Conservation (phyloP, 768 basidiomycete genomes). For the Collybia mongolica region DNA sequence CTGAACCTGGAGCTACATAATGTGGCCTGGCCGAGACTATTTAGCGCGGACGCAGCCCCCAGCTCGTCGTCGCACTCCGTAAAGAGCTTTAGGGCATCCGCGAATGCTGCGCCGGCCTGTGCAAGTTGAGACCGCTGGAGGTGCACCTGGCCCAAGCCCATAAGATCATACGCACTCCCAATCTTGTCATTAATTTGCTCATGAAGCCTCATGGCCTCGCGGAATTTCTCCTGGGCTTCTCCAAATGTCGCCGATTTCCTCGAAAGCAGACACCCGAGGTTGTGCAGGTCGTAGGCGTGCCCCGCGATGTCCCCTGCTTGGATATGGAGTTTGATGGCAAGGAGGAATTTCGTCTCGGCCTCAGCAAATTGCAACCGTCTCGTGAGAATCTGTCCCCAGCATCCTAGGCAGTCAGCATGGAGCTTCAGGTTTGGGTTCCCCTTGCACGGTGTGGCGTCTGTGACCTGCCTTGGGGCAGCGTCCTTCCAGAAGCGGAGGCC, state of each 20-base stretch:
- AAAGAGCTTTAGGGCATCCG: constrained; percentile 16
- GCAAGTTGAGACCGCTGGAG: constrained; percentile 12
- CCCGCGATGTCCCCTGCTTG: constrained; percentile 19
- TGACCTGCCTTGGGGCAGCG: background rate
- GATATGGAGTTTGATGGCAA: constrained; percentile 20
- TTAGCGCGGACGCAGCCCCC: constrained; percentile 21
- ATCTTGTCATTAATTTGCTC: constrained; percentile 14
- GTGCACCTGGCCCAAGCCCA: constrained; percentile 20
- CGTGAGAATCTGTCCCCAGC: constrained; percentile 24
- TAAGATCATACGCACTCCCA: constrained; percentile 22
- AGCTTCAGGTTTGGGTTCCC: constrained; percentile 2
- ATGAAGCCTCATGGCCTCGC: constrained; percentile 16
- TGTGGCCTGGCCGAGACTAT: constrained; percentile 20
- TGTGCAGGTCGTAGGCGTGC: constrained; percentile 26
- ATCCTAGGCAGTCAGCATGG: constrained; percentile 24
- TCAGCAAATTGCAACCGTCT: constrained; percentile 16
- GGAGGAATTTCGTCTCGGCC: constrained; percentile 19
- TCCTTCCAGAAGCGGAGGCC: constrained; percentile 5
- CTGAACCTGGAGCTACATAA: constrained; percentile 14
- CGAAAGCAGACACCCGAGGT: constrained; percentile 20
- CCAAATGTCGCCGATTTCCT: constrained; percentile 4
- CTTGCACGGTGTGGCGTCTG: background rate
- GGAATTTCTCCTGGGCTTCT: constrained; percentile 14
- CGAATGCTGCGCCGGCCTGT: constrained; percentile 12
- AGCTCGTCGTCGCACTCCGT: constrained; percentile 11